Evolutionary conservation across 106 monocot species (phyloP).

Genomic region (Platanthera guangdongensis): DNA sequence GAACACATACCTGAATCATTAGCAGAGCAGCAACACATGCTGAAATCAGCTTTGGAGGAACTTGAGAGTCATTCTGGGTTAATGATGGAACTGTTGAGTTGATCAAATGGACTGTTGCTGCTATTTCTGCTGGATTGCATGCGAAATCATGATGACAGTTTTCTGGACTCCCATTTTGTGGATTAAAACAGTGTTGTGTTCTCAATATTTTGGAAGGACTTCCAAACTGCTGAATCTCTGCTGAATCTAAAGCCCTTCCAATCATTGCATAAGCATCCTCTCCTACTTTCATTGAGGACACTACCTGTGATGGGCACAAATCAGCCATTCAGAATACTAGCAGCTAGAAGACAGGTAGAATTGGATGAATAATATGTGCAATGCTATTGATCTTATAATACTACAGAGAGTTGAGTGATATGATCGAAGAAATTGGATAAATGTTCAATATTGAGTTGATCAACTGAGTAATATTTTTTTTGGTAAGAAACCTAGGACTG

Average conservation of each 20-base stretch:
- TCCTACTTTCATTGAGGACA: background rate
- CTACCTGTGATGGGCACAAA: background rate
- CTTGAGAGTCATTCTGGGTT: background rate
- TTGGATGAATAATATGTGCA: background rate
- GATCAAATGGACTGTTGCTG: background rate
- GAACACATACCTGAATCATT: conserved; percentile 3
- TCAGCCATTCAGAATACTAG: background rate
- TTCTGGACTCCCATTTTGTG: background rate
- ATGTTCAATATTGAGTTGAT: background rate
- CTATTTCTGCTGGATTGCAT: background rate
- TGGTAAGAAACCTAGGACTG: background rate
- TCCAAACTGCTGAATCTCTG: background rate
- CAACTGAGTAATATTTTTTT: background rate
- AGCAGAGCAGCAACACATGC: conserved; percentile 8
- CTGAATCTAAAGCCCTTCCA: background rate
- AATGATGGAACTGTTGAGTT: background rate
- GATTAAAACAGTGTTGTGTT: background rate
- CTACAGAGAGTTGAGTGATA: background rate
- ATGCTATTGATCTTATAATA: background rate
- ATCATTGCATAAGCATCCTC: conserved; percentile 7
- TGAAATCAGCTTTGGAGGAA: conserved; percentile 3
- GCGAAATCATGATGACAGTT: background rate
- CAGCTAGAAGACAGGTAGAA: background rate
- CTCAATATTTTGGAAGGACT: background rate
- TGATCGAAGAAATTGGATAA: background rate